These are phyloP conservation scores for Bremia lactucae DNA, from an alignment of 352 stramenopile species.

Conservation along the genomic window DNA sequence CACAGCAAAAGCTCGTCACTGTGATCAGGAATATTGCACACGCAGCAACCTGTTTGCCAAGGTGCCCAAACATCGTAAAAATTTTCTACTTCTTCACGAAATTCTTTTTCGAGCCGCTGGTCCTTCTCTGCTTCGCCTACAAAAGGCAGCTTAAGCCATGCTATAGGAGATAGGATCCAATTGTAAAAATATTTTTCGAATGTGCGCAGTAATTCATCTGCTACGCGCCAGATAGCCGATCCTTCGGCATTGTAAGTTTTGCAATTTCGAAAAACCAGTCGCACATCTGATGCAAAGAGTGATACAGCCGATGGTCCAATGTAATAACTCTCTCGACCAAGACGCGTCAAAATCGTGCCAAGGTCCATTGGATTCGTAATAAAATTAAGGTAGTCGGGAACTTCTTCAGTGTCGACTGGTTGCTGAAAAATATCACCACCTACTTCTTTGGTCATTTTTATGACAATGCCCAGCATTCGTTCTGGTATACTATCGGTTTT, in stretches of 20 bases:
- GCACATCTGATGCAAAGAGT: slow-evolving; percentile 77
- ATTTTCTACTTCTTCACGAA: slow-evolving; percentile 46
- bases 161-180: slow-evolving; percentile 66
- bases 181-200: slow-evolving; percentile 87
- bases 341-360: slow-evolving; percentile 58
- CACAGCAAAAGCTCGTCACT: slow-evolving; percentile 75
- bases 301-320: slow-evolving; percentile 52
- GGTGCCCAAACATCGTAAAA: slow-evolving; percentile 66
- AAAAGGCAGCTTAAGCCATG: slow-evolving; percentile 65
- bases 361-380: slow-evolving; percentile 85
- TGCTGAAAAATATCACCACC: slow-evolving; percentile 78
- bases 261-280: slow-evolving; percentile 82
- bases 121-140: slow-evolving; percentile 39
- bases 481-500: slow-evolving; percentile 59
- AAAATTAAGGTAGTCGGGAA: slow-evolving; percentile 79
- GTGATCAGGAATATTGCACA: slow-evolving; percentile 65
- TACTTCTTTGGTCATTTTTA: slow-evolving; percentile 72
- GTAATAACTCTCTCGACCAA: slow-evolving; percentile 77
- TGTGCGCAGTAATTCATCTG: slow-evolving; percentile 50
- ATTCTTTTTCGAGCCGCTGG: slow-evolving; percentile 38
- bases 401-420: slow-evolving; percentile 69
- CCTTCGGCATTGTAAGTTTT: slow-evolving; percentile 75
- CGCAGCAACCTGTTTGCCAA: slow-evolving; percentile 68
- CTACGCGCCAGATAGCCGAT: slow-evolving; percentile 73
- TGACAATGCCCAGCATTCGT: slow-evolving; percentile 65